A percentile compares a stretch with the other conserved stretches of the same genome.
These are phyloP conservation scores for Dipteronia dyeriana DNA, from an alignment of 345 rosid genomes.

Conservation along the genomic window DNA sequence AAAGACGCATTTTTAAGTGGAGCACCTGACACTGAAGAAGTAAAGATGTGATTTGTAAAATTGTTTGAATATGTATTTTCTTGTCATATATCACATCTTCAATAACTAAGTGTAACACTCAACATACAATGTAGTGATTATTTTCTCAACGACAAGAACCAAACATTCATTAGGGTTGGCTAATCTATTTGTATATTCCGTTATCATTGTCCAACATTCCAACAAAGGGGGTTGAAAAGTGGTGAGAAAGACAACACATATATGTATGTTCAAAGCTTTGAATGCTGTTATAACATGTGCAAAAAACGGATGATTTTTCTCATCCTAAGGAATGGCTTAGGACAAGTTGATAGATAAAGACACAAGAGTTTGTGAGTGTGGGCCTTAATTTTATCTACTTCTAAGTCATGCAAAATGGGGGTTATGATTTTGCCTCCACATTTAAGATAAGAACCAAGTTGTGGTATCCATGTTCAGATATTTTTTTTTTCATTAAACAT, in stretches of 20 bases:
- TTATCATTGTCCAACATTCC: not conserved
- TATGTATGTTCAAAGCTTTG: not conserved
- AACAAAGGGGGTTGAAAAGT: not conserved
- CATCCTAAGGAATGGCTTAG: not conserved
- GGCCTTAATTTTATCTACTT: conserved; percentile 37
- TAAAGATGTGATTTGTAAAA: too few relatives aligned
- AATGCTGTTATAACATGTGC: not conserved
- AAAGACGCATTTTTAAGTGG: too few relatives aligned
- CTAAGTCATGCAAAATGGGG: conserved; percentile 19
- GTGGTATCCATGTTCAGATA: conserved; percentile 15
- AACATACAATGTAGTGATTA: too few relatives aligned
- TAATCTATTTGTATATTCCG: not conserved
- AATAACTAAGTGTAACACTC: too few relatives aligned
- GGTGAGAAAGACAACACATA: not conserved
- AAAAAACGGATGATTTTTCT: not conserved
- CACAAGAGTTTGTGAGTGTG: conserved; percentile 25
- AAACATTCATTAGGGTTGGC: not conserved
- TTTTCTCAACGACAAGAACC: too few relatives aligned
- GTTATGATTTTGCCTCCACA: conserved; percentile 26
- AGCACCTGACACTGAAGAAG: too few relatives aligned
- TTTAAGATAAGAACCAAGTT: conserved; percentile 28
- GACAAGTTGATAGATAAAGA: conserved; percentile 22
- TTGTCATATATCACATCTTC: too few relatives aligned
- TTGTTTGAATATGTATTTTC: too few relatives aligned
- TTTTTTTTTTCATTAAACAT: conserved; percentile 9